Base-by-base conservation (phyloP, 805 yeast species). In the Candida takata region DNA sequence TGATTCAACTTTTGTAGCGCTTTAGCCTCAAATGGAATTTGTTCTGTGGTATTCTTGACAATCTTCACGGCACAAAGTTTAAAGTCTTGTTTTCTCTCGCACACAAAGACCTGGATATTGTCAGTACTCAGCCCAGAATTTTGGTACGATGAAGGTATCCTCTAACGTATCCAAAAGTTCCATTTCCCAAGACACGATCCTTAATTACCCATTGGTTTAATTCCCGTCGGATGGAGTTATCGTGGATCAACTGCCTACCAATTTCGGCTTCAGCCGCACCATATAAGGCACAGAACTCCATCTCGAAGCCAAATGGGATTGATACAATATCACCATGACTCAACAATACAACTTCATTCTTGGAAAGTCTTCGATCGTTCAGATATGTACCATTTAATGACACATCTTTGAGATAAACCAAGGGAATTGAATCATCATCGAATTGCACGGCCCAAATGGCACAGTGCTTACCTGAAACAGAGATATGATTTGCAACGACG, bases 101-200 rank as follows among this genome's bases (percentile, higher is more conserved):
- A 64, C 18, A 66, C 51, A 39, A 55, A 59, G 3, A 58, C 58
- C 57, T 55, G 23, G 3, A 11, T 13, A 13, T 17, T 23, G 34
- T 35, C 37, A 38, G 43, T 23, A 18, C 13, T 12, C 15, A 6
- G 8, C 11, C 12, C 18, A 12, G 10, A 12, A 28, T 31, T 5
- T 29, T 21, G 2, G 14, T 17, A 17, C 10, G 24, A 29, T 8
- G 5, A 9, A 10, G 37, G 36, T 35, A 24, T 16, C 17, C 49
- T 29, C 29, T 12, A 46, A 74, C 80, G 35, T 65, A 64, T 2
- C 84, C 83, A 61, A 74, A 77, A 0, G 80, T 69, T 2, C 83
- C 83, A 35, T 59, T 57, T 0, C 82, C 82, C 20, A 76, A 49
- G 4, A 69, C 45, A 20, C 59, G 58, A 4, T 67, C 49, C 3